Evolutionary conservation across 345 rosid genomes (phyloP), one percentile per base, ranked within the genome.

Genomic region (Pugionium cornutum): DNA sequence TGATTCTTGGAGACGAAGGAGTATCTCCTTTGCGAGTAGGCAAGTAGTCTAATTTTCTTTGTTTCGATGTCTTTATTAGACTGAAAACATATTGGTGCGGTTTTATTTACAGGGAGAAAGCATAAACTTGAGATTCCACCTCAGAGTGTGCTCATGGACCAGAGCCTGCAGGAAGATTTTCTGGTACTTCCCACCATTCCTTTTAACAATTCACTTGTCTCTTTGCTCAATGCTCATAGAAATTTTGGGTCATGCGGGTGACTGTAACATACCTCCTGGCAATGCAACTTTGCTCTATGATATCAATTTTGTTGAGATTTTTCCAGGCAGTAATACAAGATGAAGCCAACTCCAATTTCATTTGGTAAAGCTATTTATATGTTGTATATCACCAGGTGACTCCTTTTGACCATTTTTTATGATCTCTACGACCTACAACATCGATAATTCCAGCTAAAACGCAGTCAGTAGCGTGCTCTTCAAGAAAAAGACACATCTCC

Each of bases 81-180:
- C 61, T 58, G 31, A 35, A 42, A 58, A 42, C 51, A 53, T 54
- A 25, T 59, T 10, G 36, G 5, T 50, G 10, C 4, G 53, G 51
- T 45, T 60, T 55, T 39, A 27, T 53, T 75, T 5, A 10, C 69
- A 88, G 99, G 96, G 8, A 95, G 99, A 27, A 88, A 81, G 62
- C 96, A 92, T 46, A 86, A 80, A 76, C 99, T 90, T 75, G 79
- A 72, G 75, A 88, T 94, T 78, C 99, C 99, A 58, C 95, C 99
- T 39, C 46, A 68, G 56, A 76, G 88, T 77, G 88, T 77, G 99
- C 97, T 36, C 90, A 88, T 53, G 99, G 99, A 49, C 97, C 99
- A 18, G 96, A 94, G 75, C 92, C 97, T 43, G 99, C 99, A 2
- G 99, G 99, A 51, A 90, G 97, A 74, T 94, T 94, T 80, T 80